Base-by-base conservation (phyloP, 1,284 basidiomycete species). In the Cryptococcus sp. region DNA sequence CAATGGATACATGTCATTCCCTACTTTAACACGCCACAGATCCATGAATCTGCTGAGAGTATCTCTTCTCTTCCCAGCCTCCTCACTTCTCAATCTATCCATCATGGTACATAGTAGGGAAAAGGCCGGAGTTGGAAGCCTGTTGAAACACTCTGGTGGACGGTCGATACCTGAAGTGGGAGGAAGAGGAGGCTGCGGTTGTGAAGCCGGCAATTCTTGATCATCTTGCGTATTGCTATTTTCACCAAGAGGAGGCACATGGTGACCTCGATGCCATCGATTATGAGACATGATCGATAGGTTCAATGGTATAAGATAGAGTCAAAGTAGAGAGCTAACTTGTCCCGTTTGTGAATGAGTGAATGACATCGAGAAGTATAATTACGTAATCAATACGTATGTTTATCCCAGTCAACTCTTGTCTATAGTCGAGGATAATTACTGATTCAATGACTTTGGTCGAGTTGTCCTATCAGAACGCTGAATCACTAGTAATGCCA, bases 1-100 rank as follows among this genome's bases (percentile, higher is more conserved):
- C 45, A 79, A 58, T 0, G 80, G 80, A 60, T 79, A 80, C 38
- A 80, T 59, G 57, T 81, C 79, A 46, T 73, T 73, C 7, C 79
- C 79, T 30, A 78, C 76, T n/a, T 73, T 66, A 10, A 60, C 54
- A 31, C 79, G 68, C 78, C 79, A 81, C 2, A 68, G 51, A 54
- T 74, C 50, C 52, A 72, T 63, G 58, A 76, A 74, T 14, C 68
- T 60, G 7, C 46, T 53, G n/a, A 79, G 56, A 0, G 66, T 66
- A 5, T 74, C 72, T 11, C 55, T 65, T 47, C 72, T 64, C 55
- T 73, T 74, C 11, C 58, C 58, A 0, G 73, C 62, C 45, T 72
- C 68, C 46, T 74, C 70, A 11, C 60, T 71, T 36, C 73, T 55
- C 30, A 79, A 51, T 5, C 70, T 60, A 38, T 79, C 73, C 66